A percentile compares a stretch with the other conserved stretches of the same genome.
These are phyloP conservation scores for Jasminum sambac DNA, from an alignment of 257 asterid species.

Conservation along the genomic window DNA sequence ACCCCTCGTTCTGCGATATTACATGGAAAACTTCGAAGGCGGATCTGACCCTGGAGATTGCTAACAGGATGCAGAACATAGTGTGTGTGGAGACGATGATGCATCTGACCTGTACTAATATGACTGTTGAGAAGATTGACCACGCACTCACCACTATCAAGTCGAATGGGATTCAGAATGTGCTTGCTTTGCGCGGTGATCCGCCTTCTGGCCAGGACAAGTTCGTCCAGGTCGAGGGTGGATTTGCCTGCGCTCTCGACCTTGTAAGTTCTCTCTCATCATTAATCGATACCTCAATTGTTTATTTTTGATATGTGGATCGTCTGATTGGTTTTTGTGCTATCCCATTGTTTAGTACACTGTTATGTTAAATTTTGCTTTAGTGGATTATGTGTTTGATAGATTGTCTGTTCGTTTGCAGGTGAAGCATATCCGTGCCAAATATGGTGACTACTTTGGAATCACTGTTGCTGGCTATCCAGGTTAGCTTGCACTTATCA, in stretches of 20 bases:
- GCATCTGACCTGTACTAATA: too few relatives aligned
- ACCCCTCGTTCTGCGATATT: slow-evolving; percentile 86
- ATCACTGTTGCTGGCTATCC: slow-evolving; percentile 99
- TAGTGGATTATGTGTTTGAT: too few relatives aligned
- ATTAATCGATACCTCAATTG: too few relatives aligned
- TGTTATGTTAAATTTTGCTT: background rate
- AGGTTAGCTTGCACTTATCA: slow-evolving; percentile 55
- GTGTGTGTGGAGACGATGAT: too few relatives aligned
- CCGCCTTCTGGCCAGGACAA: slow-evolving; percentile 98
- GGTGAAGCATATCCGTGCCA: slow-evolving; percentile 73
- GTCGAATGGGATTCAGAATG: slow-evolving; percentile 97
- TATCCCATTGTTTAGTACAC: slow-evolving; percentile 5
- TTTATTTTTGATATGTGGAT: background rate
- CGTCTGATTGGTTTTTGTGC: slow-evolving; percentile 17
- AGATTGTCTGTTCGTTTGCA: too few relatives aligned
- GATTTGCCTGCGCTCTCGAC: slow-evolving; percentile 96
- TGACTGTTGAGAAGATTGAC: too few relatives aligned
- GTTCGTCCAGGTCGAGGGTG: slow-evolving; percentile 98
- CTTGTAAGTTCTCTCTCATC: slow-evolving; percentile 52
- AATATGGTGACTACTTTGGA: slow-evolving; percentile 89
- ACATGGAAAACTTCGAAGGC: slow-evolving; percentile 99
- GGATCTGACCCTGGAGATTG: slow-evolving; percentile 96
- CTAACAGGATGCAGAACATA: too few relatives aligned
- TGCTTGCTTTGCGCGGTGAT: slow-evolving; percentile 92
- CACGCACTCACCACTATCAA: too few relatives aligned